phyloP scores from a whole-genome alignment of 2,329 filamentous ascomycete species.

The Dactylellina drechsleri region DNA sequence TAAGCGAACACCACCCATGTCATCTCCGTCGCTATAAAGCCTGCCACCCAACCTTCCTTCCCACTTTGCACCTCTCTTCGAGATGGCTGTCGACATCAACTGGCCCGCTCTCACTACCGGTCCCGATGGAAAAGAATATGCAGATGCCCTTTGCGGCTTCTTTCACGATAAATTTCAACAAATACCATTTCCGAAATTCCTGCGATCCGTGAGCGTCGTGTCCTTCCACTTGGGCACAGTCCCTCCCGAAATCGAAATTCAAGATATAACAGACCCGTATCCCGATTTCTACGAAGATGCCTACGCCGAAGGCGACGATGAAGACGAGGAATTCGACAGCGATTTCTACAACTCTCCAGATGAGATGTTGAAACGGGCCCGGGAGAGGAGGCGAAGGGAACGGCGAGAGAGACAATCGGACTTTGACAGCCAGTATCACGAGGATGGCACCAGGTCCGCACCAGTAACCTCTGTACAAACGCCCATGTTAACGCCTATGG shows the following conservation, averaged over 20 bases:
- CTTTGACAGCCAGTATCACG: conserved; percentile 39
- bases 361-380: conserved; percentile 59
- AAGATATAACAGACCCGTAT: conserved; percentile 94
- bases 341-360: conserved; percentile 57
- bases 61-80: background rate
- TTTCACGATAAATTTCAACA: conserved; percentile 96
- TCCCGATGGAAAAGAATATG: conserved; percentile 83
- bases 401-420: conserved; percentile 57
- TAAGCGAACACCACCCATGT: conserved; percentile 39
- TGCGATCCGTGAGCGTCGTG: conserved; percentile 93
- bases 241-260: conserved; percentile 86
- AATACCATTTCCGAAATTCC: conserved; percentile 90
- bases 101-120: conserved; percentile 93
- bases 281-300: conserved; percentile 95
- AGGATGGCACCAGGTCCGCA: conserved; percentile 17
- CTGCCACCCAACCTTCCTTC: background rate
- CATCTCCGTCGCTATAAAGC: conserved; percentile 18
- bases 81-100: conserved; percentile 97
- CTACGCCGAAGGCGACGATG: conserved; percentile 70
- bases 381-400: conserved; percentile 59
- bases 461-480: conserved; percentile 42
- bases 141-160: conserved; percentile 87
- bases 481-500: conserved; percentile 39
- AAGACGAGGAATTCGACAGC: conserved; percentile 63
- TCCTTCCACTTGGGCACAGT: conserved; percentile 90